These are phyloP conservation scores for Rutstroemia sp. DNA, from an alignment of 2,329 filamentous ascomycete genomes.

Conservation along the genomic window DNA sequence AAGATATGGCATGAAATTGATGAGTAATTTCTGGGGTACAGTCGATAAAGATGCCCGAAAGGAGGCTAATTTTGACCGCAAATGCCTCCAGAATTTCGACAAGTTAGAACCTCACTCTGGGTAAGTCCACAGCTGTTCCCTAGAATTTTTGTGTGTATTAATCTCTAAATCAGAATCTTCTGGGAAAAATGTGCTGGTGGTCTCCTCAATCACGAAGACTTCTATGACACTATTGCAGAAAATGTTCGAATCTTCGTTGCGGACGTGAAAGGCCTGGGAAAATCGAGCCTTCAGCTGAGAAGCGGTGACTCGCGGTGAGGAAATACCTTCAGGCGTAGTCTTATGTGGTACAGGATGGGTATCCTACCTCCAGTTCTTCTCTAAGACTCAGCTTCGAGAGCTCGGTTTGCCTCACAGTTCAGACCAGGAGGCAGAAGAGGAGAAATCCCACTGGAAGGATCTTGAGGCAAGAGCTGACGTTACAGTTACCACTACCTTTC, in stretches of 20 bases:
- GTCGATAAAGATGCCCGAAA: constrained; percentile 21
- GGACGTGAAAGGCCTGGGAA: constrained; percentile 17
- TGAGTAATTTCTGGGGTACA: constrained; percentile 15
- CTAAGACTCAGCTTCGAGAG: constrained; percentile 14
- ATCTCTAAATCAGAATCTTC: constrained; percentile 18
- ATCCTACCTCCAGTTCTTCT: constrained; percentile 21
- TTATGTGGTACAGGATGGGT: constrained; percentile 25
- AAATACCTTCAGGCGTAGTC: constrained; percentile 21
- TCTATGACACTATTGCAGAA: constrained; percentile 22
- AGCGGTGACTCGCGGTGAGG: constrained; percentile 10
- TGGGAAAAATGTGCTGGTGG: constrained; percentile 25
- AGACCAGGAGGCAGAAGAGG: constrained; percentile 12
- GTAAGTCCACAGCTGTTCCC: constrained; percentile 10
- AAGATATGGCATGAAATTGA: constrained; percentile 16
- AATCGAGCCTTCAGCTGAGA: constrained; percentile 14
- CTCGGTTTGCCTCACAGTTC: constrained; percentile 21
- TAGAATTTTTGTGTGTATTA: background rate
- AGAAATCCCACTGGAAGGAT: constrained; percentile 20
- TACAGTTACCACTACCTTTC: constrained; percentile 1
- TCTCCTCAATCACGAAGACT: constrained; percentile 23
- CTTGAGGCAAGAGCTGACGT: constrained; percentile 12
- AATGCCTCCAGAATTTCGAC: constrained; percentile 21
- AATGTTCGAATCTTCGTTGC: constrained; percentile 3
- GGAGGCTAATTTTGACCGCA: constrained; percentile 21
- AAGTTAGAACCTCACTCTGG: constrained; percentile 21